Conservation (phyloP, 192 early-diverging fungal species). For the Dissophora ornata region DNA sequence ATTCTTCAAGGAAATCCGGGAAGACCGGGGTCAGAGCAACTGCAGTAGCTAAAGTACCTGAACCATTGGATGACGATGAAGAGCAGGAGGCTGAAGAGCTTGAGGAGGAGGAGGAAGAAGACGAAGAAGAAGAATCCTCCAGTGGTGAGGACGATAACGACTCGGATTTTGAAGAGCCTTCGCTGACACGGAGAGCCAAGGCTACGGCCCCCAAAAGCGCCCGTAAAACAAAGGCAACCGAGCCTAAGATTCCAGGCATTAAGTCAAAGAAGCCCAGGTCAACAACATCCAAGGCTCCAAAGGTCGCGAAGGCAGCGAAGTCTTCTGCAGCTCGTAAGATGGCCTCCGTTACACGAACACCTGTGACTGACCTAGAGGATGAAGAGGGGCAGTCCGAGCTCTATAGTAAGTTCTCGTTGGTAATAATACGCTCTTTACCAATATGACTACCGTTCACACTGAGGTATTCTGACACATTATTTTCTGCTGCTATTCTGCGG, state of each 20-base stretch:
- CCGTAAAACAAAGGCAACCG: background rate
- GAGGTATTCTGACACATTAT: no score
- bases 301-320: background rate
- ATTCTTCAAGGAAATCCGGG: conserved; percentile 60
- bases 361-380: background rate
- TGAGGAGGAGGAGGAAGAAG: conserved; percentile 16
- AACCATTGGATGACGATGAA: background rate
- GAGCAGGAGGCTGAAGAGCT: conserved; percentile 1
- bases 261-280: conserved; percentile 15
- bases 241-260: conserved; percentile 7
- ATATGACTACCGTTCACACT: no score
- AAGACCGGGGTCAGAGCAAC: conserved; percentile 22
- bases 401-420: conserved; percentile 18
- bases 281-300: background rate
- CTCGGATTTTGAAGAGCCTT: conserved; percentile 45
- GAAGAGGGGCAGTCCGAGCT: conserved; percentile 26
- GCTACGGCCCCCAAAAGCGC: background rate
- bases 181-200: conserved; percentile 11
- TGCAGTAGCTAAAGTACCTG: background rate
- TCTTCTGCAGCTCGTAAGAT: background rate
- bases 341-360: background rate
- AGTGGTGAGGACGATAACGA: conserved; percentile 12
- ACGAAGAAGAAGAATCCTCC: conserved; percentile 19
- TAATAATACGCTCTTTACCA: background rate
- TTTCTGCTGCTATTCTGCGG: no score